Conservation (phyloP, 805 yeast genomes). For the Cyberlindnera meyerae region DNA sequence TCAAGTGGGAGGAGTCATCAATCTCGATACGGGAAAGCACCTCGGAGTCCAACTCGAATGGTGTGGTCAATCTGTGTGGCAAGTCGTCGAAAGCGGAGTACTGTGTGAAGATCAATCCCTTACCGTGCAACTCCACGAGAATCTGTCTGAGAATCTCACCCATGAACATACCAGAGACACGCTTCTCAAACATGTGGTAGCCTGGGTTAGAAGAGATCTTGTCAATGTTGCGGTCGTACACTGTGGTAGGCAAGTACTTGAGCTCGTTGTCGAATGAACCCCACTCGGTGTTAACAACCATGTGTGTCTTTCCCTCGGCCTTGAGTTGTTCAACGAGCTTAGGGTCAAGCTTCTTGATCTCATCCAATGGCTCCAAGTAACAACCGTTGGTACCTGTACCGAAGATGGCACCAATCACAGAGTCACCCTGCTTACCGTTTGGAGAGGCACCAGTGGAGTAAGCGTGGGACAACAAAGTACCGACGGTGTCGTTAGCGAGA, state of each 20-base stretch:
- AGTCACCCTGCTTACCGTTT: conserved; percentile 59
- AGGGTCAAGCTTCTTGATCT: conserved; percentile 69
- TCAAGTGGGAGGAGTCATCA: conserved; percentile 71
- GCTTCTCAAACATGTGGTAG: conserved; percentile 87
- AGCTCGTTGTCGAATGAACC: conserved; percentile 91
- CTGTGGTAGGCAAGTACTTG: conserved; percentile 68
- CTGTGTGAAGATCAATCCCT: conserved; percentile 55
- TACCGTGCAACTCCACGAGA: conserved; percentile 59
- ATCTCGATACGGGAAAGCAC: conserved; percentile 82
- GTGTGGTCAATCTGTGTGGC: conserved; percentile 61
- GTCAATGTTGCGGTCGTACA: conserved; percentile 72
- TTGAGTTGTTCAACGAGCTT: conserved; percentile 33
- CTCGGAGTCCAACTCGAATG: conserved; percentile 78
- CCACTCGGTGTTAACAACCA: conserved; percentile 97
- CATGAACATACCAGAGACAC: conserved; percentile 87
- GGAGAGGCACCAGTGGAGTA: conserved; percentile 58
- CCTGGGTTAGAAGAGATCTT: conserved; percentile 74
- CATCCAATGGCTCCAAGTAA: conserved; percentile 70
- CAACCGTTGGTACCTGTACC: conserved; percentile 99
- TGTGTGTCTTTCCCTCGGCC: conserved; percentile 48
- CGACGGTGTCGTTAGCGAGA: conserved; percentile 92
- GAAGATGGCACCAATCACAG: conserved; percentile 84
- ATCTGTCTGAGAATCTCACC: conserved; percentile 84
- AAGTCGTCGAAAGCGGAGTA: conserved; percentile 35
- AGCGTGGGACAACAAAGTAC: conserved; percentile 85